These are phyloP conservation scores for Zalaria obscura DNA, from an alignment of 2,329 filamentous ascomycete species.

Conservation along the genomic window DNA sequence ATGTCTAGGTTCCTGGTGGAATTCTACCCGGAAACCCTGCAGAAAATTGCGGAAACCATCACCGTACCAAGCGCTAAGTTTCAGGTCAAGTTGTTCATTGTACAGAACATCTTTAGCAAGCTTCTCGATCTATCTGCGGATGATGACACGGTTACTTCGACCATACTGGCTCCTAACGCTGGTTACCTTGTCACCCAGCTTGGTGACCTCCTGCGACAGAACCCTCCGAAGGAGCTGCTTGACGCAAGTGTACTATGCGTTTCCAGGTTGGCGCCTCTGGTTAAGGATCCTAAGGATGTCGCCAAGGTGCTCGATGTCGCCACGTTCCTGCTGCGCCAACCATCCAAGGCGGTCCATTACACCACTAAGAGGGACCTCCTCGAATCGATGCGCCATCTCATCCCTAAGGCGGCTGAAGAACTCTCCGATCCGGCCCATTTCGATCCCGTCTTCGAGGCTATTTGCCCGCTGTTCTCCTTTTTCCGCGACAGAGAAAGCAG, in stretches of 20 bases:
- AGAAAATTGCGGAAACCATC: constrained; percentile 59
- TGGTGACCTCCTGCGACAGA: constrained; percentile 39
- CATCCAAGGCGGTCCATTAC: constrained; percentile 68
- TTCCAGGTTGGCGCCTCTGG: constrained; percentile 58
- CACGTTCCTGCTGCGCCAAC: constrained; percentile 69
- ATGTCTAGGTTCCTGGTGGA: constrained; percentile 57
- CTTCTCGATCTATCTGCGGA: constrained; percentile 44
- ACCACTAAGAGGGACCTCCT: constrained; percentile 72
- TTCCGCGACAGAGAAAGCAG: constrained; percentile 74
- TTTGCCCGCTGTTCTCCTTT: constrained; percentile 76
- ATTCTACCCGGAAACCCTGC: constrained; percentile 46
- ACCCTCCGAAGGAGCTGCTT: constrained; percentile 57
- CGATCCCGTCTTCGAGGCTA: constrained; percentile 53
- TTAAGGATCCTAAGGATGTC: constrained; percentile 54
- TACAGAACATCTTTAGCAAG: constrained; percentile 58
- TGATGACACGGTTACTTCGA: constrained; percentile 20
- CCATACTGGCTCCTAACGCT: constrained; percentile 50
- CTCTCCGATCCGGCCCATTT: constrained; percentile 47
- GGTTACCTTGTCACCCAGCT: constrained; percentile 46
- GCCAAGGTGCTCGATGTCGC: constrained; percentile 68
- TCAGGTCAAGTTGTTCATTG: constrained; percentile 69
- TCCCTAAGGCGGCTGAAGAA: constrained; percentile 45
- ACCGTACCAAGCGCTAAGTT: constrained; percentile 63
- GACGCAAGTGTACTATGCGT: constrained; percentile 68
- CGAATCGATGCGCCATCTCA: constrained; percentile 65